Base-by-base conservation (phyloP, 345 rosid species). In the Acer yangbiense region DNA sequence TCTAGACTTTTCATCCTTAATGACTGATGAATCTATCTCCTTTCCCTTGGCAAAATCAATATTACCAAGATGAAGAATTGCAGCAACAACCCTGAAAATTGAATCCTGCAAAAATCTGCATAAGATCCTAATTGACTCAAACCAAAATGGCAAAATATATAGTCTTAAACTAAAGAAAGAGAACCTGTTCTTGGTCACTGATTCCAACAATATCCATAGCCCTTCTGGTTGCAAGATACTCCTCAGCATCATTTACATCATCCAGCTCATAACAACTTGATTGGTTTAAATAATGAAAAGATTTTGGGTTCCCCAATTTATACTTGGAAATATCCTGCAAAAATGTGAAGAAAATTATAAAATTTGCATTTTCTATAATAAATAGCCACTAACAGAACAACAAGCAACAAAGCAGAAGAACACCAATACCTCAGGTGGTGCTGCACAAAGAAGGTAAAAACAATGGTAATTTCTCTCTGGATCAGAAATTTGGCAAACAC, bases 401-500 rank as follows among this genome's bases (percentile, higher is more conserved):
- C 52, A 48, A 9, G 27, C 13, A 14, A 73, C 32, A 1, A 18
- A 71, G 76, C 8, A 55, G 41, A 77, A 21, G n/a, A 76, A 72
- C 35, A 77, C 54, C 63, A 75, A 41, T 86, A 94, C 98, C 97
- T 92, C 98, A 41, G 84, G 88, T 29, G 98, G 98, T 69, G 97
- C 94, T 60, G 97, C 92, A 85, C 98, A 94, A 18, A 94, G 98
- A 86, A 90, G 93, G 86, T 94, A 92, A 86, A 94, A 94, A 84
- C 97, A 92, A 78, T 94, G 98, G 82, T 94, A 94, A 68, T 92
- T 94, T 85, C 98, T 90, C 81, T 94, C 98, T 0, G 98, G 98
- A 81, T 85, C 82, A 75, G 97, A 91, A 80, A 94, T 86, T 88
- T 94, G 96, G 90, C 98, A 94, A 80, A 94, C 97, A 66, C 98